Evolutionary conservation across 345 rosid species (phyloP).

Genomic region (Boechera divaricarpa): DNA sequence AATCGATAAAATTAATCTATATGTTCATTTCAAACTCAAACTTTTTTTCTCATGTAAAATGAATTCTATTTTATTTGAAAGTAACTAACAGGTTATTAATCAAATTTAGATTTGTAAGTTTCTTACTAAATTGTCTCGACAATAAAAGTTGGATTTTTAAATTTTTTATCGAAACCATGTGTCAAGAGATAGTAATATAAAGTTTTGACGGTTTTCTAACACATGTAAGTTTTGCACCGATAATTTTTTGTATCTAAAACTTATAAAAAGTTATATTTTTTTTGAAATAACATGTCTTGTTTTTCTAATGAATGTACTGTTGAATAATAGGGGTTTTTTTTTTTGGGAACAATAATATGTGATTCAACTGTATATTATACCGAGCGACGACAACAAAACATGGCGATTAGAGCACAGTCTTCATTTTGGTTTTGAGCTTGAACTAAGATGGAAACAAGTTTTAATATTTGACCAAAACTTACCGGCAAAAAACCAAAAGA

Average conservation of each 20-base stretch:
- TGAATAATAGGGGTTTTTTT: not conserved
- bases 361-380: not conserved
- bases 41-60: not conserved
- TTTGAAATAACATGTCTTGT: not conserved
- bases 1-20: not conserved
- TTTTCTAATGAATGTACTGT: not conserved
- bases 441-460: slow-evolving; percentile 37
- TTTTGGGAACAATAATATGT: not conserved
- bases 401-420: slow-evolving; percentile 26
- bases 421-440: slow-evolving; percentile 28
- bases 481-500: slow-evolving; percentile 8
- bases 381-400: slow-evolving; percentile 21
- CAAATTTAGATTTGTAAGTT: not conserved
- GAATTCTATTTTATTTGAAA: not conserved
- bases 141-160: not conserved
- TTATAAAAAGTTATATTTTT: too few species aligned
- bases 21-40: not conserved
- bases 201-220: not conserved
- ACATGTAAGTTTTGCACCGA: not conserved
- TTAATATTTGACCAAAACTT: slow-evolving; percentile 31
- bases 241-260: too few species aligned
- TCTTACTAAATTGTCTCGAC: not conserved
- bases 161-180: not conserved
- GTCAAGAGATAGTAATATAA: not conserved
- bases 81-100: not conserved